These are phyloP conservation scores for Boletus subcaerulescens DNA, from an alignment of 768 basidiomycete species.

Conservation along the genomic window DNA sequence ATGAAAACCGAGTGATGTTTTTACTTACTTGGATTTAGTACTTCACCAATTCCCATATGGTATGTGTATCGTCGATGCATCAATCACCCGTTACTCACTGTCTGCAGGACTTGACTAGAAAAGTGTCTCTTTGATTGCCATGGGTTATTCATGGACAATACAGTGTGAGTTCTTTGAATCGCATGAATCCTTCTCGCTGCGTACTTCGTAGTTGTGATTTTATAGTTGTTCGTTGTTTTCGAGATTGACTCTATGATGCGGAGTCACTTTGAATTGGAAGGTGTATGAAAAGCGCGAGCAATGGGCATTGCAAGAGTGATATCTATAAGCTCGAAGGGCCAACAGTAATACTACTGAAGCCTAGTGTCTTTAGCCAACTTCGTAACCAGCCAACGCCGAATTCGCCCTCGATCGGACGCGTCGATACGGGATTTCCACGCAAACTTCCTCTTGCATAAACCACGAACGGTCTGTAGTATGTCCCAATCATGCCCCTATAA, in stretches of 20 bases:
- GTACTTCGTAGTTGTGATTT: not conserved
- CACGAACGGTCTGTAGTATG: constrained; percentile 32
- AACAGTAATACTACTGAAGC: constrained; percentile 27
- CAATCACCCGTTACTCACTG: not conserved
- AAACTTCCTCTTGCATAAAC: constrained; percentile 21
- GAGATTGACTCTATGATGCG: too few relatives aligned
- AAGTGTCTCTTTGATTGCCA: constrained; percentile 7
- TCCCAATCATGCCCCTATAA: constrained; percentile 30
- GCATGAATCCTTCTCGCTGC: not conserved
- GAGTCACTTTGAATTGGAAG: too few relatives aligned
- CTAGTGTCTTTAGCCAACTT: constrained; percentile 28
- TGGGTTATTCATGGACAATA: not conserved
- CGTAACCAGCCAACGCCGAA: constrained; percentile 33
- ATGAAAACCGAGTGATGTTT: not conserved
- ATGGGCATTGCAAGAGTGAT: not conserved
- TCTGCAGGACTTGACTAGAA: constrained; percentile 12
- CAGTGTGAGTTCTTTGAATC: too few relatives aligned
- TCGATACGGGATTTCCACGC: constrained; percentile 4
- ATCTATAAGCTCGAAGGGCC: constrained; percentile 24
- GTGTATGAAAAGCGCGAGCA: not conserved
- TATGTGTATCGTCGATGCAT: not conserved
- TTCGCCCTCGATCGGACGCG: constrained; percentile 25
- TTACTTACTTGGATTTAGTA: constrained; percentile 5
- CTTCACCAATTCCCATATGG: constrained; percentile 7
- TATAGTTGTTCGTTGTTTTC: not conserved